Base-by-base conservation (phyloP, 2,329 filamentous ascomycete genomes). In the Parastagonospora avenae region DNA sequence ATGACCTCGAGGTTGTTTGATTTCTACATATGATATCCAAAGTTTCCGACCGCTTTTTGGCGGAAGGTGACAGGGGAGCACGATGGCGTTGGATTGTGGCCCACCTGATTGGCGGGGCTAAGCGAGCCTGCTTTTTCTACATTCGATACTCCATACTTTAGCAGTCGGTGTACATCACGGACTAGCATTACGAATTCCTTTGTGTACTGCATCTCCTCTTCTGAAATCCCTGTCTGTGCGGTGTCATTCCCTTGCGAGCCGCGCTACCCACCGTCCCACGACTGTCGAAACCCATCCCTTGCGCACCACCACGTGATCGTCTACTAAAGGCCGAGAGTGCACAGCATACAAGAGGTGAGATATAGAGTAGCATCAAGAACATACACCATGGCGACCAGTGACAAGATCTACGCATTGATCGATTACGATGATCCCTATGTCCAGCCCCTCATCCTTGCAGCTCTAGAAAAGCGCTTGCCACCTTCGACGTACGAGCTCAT, bases 361-460 rank as follows among this genome's bases (percentile, higher is more conserved):
- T 24, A 24, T 24, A 24, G 19, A 24, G 3, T 5, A 24, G 19
- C 5, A 24, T 5, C 19, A 3, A 24, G 19, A 5, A 24, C 19
- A 24, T 24, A 32, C 4, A 48, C 15, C 35, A 63, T 65, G 62
- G 55, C 54, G 8, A 38, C 52, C 10, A 6, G 59, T n/a, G n/a
- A 48, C 8, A 67, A 58, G 11, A 57, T 91, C 58, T 86, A 90
- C 74, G 90, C 90, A 43, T 73, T 93, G 43, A 79, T 97, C 64
- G 82, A 91, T 67, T 97, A 96, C 74, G 90, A 92, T 64, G 92
- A 97, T 70, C 70, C 81, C 38, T 99, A 97, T 70, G 91, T 97
- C 8, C 91, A 97, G 67, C 91, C 91, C 1, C 82, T 97, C 33
- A 87, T 97, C 52, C 73, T 92, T 40, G 77, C 83, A 15, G 90